Conservation (phyloP, 192 early-diverging fungal species). For the Coemansia sp. region DNA sequence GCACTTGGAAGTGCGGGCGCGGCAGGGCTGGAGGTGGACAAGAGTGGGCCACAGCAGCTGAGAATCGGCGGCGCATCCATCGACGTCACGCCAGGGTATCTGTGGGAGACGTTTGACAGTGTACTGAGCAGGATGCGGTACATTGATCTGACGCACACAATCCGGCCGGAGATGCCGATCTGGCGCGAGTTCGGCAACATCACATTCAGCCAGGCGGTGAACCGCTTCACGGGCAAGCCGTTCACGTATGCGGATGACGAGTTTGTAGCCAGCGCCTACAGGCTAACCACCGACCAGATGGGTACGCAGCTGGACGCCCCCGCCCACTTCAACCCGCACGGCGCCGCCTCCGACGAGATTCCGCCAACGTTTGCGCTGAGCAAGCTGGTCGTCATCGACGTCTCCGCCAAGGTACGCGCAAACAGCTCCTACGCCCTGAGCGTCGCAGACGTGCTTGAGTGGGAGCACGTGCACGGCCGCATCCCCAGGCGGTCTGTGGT, state of each 20-base stretch:
- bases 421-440: conserved; percentile 47
- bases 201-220: conserved; percentile 44
- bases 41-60: neutral
- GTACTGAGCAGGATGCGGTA: conserved; percentile 37
- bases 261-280: conserved; percentile 56
- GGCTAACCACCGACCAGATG: conserved; percentile 58
- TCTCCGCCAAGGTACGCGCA: conserved; percentile 32
- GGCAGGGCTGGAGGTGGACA: neutral
- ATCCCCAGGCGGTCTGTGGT: conserved; percentile 50
- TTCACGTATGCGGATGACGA: conserved; percentile 47
- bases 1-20: neutral
- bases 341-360: conserved; percentile 52
- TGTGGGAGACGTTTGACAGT: conserved; percentile 39
- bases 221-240: conserved; percentile 43
- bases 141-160: conserved; percentile 59
- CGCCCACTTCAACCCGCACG: conserved; percentile 54
- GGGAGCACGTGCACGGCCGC: conserved; percentile 44
- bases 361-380: conserved; percentile 55
- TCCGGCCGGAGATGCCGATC: conserved; percentile 55
- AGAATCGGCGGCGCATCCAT: neutral
- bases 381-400: conserved; percentile 57
- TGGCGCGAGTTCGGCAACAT: conserved; percentile 60
- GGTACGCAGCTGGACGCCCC: conserved; percentile 60
- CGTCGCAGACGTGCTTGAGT: conserved; percentile 40
- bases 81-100: neutral